Percentiles rank a stretch among this genome's conserved stretches.
These are phyloP conservation scores for Quercus rubra DNA, from an alignment of 306 rosid species.

Conservation along the genomic window DNA sequence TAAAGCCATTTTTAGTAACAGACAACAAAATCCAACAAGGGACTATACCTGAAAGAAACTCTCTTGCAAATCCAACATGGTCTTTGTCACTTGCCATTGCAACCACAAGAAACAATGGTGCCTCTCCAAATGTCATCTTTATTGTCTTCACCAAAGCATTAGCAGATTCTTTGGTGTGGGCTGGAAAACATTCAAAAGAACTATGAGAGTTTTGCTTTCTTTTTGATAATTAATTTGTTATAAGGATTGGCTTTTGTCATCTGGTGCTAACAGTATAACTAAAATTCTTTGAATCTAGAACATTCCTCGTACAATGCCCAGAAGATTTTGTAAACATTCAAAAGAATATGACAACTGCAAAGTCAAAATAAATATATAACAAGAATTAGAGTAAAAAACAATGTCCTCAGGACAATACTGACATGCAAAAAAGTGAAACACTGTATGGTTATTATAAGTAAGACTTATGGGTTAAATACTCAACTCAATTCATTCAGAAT, in stretches of 20 bases:
- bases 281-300: not conserved
- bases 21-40: not conserved
- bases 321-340: not conserved
- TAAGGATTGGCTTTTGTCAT: not conserved
- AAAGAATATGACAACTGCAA: not conserved
- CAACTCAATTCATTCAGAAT: too few species aligned
- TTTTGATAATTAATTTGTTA: too few species aligned
- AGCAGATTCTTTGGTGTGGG: slow-evolving; percentile 94
- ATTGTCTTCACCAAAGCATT: slow-evolving; percentile 65
- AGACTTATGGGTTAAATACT: too few species aligned
- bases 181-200: slow-evolving; percentile 38
- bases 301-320: slow-evolving; percentile 7
- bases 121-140: slow-evolving; percentile 56
- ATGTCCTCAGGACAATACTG: not conserved
- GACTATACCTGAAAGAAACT: slow-evolving; percentile 72
- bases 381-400: not conserved
- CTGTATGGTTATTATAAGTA: not conserved
- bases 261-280: not conserved
- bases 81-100: slow-evolving; percentile 95
- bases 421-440: not conserved
- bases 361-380: not conserved
- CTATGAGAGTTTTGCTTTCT: slow-evolving; percentile 8
- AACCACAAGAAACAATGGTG: slow-evolving; percentile 65
- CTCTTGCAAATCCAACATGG: slow-evolving; percentile 76
- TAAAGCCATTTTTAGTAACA: not conserved